Conservation (phyloP, 2,329 filamentous ascomycete genomes). For the Colletotrichum sp. region DNA sequence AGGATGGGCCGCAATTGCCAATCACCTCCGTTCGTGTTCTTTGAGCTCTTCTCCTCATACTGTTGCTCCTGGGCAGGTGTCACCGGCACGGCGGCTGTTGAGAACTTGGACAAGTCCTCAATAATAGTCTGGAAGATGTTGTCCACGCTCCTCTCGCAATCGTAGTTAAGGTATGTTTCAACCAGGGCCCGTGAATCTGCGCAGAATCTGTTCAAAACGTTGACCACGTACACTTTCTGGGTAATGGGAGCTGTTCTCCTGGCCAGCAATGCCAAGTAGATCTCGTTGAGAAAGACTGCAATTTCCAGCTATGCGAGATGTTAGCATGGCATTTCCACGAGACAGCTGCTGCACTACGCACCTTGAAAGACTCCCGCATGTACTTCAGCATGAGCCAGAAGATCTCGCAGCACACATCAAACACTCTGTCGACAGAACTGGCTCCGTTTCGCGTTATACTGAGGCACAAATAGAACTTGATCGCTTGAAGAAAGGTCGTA, state of each 20-base stretch:
- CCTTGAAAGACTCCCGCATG: conserved; percentile 93
- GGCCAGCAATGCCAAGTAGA: conserved; percentile 91
- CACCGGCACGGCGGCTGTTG: conserved; percentile 78
- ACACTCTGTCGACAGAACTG: conserved; percentile 89
- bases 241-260: conserved; percentile 84
- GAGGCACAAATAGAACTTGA: conserved; percentile 96
- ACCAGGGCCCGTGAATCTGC: conserved; percentile 88
- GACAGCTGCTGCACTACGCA: conserved; percentile 35
- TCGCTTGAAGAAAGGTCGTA: conserved; percentile 90
- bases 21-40: conserved; percentile 66
- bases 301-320: conserved; percentile 78
- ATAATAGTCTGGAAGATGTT: conserved; percentile 97
- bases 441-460: conserved; percentile 95
- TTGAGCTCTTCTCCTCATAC: conserved; percentile 80
- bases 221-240: conserved; percentile 92
- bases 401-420: conserved; percentile 95
- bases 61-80: conserved; percentile 81
- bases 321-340: conserved; percentile 27
- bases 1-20: conserved; percentile 89
- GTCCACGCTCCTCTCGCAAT: conserved; percentile 93
- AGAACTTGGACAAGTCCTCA: conserved; percentile 89
- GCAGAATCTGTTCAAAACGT: conserved; percentile 82
- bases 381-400: conserved; percentile 98
- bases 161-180: conserved; percentile 97
- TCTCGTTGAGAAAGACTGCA: conserved; percentile 96